phyloP scores from a whole-genome alignment of 805 yeast genomes.

The Myxozyma neotropica region DNA sequence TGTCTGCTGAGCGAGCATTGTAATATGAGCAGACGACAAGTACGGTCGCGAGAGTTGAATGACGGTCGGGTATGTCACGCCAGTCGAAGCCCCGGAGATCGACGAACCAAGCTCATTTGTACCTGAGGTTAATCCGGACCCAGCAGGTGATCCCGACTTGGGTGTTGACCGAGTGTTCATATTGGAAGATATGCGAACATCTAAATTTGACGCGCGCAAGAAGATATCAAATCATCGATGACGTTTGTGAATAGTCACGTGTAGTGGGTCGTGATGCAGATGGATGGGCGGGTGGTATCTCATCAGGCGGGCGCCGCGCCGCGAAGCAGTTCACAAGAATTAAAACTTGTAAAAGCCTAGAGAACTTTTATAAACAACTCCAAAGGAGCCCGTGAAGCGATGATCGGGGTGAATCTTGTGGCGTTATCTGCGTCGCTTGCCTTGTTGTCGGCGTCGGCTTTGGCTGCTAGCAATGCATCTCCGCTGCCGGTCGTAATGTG shows the following conservation, averaged over 20 bases:
- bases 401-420: background rate
- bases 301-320: no score
- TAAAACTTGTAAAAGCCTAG: no score
- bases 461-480: background rate
- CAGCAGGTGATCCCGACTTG: conserved; percentile 15
- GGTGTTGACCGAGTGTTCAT: conserved; percentile 14
- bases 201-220: background rate
- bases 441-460: background rate
- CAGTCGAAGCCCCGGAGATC: background rate
- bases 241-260: background rate
- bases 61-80: conserved; percentile 1
- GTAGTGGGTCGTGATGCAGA: background rate
- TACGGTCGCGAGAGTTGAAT: conserved; percentile 33
- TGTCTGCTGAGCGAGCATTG: conserved; percentile 7
- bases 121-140: background rate
- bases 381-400: background rate
- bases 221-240: no score
- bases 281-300: no score
- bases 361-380: background rate
- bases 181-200: background rate
- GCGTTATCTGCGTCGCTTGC: background rate
- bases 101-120: background rate
- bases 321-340: no score
- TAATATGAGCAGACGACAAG: conserved; percentile 19
- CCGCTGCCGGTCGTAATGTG: conserved; percentile 64